A percentile compares a stretch with the other conserved stretches of the same genome.
Evolutionary conservation across 176 grass and related monocot genomes (phyloP).

Genomic region (Aegilops bicornis): DNA sequence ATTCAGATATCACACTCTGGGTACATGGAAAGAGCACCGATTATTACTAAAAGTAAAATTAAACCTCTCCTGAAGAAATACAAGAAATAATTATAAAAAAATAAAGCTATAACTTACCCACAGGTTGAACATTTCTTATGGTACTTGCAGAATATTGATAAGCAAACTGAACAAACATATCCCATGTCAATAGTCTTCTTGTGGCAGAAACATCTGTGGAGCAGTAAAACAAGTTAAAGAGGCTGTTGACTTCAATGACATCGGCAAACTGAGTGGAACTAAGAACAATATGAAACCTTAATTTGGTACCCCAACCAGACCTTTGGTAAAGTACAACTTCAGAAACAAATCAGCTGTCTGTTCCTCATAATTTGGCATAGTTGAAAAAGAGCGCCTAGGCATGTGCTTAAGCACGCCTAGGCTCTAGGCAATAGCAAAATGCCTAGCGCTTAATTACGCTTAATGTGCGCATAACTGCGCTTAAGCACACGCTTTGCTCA

Average conservation of each 20-base stretch:
- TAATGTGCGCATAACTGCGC: too few relatives aligned
- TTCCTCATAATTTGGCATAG: neutral
- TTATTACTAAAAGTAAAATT: conserved; percentile 3
- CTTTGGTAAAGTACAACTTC: neutral
- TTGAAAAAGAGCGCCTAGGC: too few relatives aligned
- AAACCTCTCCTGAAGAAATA: neutral
- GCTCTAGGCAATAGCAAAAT: too few relatives aligned
- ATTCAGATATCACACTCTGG: neutral
- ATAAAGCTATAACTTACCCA: conserved; percentile 55
- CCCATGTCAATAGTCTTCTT: conserved; percentile 98
- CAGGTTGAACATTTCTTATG: conserved; percentile 98
- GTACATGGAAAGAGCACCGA: neutral
- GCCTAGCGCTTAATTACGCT: too few relatives aligned
- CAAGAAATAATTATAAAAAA: neutral
- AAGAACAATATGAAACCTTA: neutral
- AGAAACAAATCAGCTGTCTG: neutral
- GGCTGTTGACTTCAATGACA: neutral
- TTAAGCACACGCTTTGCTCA: too few relatives aligned
- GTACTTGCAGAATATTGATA: conserved; percentile 98
- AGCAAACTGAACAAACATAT: conserved; percentile 94
- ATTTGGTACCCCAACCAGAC: neutral
- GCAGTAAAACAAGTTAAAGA: conserved; percentile 8
- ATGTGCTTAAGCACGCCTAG: too few relatives aligned
- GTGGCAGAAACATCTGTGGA: conserved; percentile 90
- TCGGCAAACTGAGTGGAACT: neutral